phyloP scores from a whole-genome alignment of 1,139 yeast species.

The Pichia sp. region DNA sequence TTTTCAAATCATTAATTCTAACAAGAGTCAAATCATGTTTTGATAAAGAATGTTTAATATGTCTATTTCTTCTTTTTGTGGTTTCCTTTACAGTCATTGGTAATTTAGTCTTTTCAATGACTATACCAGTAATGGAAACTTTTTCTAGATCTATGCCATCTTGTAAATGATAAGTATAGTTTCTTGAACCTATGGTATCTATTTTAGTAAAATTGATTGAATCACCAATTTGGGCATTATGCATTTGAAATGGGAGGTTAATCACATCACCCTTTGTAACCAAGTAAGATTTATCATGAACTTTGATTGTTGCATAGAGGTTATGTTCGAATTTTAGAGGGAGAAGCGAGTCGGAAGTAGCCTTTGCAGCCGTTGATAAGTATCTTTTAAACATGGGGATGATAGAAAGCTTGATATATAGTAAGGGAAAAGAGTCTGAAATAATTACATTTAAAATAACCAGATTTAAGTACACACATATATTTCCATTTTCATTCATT shows the following conservation, averaged over 20 bases:
- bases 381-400: constrained; percentile 7
- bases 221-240: constrained; percentile 77
- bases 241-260: constrained; percentile 68
- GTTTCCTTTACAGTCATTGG: constrained; percentile 65
- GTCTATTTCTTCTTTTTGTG: constrained; percentile 77
- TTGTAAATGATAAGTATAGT: constrained; percentile 55
- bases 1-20: constrained; percentile 64
- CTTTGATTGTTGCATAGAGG: constrained; percentile 74
- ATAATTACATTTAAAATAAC: too few species aligned
- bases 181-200: constrained; percentile 77
- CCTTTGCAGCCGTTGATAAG: constrained; percentile 3
- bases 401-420: too few species aligned
- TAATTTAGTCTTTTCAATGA: constrained; percentile 79
- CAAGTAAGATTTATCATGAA: constrained; percentile 80
- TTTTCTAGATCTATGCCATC: constrained; percentile 47
- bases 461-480: too few species aligned
- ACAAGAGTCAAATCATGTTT: constrained; percentile 79
- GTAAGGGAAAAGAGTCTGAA: neutral
- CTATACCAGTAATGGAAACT: constrained; percentile 65
- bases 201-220: constrained; percentile 65
- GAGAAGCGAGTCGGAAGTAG: constrained; percentile 1
- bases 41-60: constrained; percentile 67
- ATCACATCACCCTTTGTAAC: constrained; percentile 89
- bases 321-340: constrained; percentile 55
- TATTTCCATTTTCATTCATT: neutral